phyloP scores from a whole-genome alignment of 2,329 filamentous ascomycete species.

The Orbilia brochopaga region DNA sequence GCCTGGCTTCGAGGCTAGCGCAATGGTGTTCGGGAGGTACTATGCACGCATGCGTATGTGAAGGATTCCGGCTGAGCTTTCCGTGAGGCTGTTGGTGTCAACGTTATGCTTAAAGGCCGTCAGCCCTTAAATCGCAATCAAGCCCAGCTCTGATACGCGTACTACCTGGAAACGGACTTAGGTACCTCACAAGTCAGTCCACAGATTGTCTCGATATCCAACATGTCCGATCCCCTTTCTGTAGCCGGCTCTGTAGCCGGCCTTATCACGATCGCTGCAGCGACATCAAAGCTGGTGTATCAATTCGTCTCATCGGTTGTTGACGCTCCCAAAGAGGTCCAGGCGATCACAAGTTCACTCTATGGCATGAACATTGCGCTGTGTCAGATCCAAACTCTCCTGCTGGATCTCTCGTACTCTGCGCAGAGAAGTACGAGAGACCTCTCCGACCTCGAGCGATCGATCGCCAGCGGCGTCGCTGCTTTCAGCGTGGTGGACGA shows the following conservation, averaged over 20 bases:
- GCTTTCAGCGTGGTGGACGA: conserved; percentile 12
- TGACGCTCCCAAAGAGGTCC: conserved; percentile 22
- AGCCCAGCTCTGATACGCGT: too few relatives aligned
- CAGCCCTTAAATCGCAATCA: too few relatives aligned
- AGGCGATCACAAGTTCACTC: conserved; percentile 13
- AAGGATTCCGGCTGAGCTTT: too few relatives aligned
- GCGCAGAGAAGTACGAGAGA: conserved; percentile 8
- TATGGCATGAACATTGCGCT: conserved; percentile 36
- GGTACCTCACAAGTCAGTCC: too few relatives aligned
- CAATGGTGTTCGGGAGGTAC: too few relatives aligned
- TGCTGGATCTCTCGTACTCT: conserved; percentile 18
- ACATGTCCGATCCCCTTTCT: conserved; percentile 23
- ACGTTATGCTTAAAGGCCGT: too few relatives aligned
- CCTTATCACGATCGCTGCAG: conserved; percentile 28
- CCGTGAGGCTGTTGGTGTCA: too few relatives aligned
- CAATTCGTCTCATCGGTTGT: conserved; percentile 34
- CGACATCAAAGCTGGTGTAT: conserved; percentile 28
- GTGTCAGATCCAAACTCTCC: conserved; percentile 21
- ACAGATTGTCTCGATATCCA: too few relatives aligned
- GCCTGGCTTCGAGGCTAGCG: too few relatives aligned
- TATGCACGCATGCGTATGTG: too few relatives aligned
- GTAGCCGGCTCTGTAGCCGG: conserved; percentile 34
- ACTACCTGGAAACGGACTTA: too few relatives aligned
- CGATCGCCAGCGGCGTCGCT: neutral
- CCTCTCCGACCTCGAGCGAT: neutral